These are phyloP conservation scores for Vinca minor DNA, from an alignment of 257 asterid genomes.

Conservation along the genomic window DNA sequence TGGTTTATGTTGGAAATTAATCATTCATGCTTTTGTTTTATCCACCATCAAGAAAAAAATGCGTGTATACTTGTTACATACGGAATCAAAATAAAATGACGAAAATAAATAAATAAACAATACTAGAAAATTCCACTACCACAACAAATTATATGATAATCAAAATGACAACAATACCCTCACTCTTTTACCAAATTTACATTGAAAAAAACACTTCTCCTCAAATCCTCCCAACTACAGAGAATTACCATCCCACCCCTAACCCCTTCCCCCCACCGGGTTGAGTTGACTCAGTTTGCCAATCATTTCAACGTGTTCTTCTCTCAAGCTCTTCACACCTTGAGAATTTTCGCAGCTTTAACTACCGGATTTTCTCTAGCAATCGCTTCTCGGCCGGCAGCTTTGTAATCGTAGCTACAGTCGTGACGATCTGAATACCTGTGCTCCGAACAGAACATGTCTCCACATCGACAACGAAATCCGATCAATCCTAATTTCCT, in stretches of 20 bases:
- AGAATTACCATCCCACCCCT: constrained; percentile 4
- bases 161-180: constrained; percentile 39
- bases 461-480: constrained; percentile 70
- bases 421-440: constrained; percentile 75
- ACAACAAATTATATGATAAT: constrained; percentile 16
- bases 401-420: constrained; percentile 65
- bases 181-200: constrained; percentile 29
- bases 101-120: no score
- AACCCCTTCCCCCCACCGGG: constrained; percentile 2
- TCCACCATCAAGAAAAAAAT: no score
- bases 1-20: no score
- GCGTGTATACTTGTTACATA: no score
- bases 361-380: constrained; percentile 70
- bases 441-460: constrained; percentile 59
- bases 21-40: no score
- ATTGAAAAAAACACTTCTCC: constrained; percentile 14
- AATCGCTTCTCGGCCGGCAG: constrained; percentile 75
- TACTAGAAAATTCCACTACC: constrained; percentile 15
- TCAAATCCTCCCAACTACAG: constrained; percentile 5
- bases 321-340: constrained; percentile 31
- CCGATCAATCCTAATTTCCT: constrained; percentile 62
- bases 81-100: not conserved
- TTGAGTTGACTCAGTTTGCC: constrained; percentile 14
- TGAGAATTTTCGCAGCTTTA: constrained; percentile 65
- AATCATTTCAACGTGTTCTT: not conserved